Evolutionary conservation across 1,139 yeast species (phyloP).

Genomic region (Blastobotrys aristatus): DNA sequence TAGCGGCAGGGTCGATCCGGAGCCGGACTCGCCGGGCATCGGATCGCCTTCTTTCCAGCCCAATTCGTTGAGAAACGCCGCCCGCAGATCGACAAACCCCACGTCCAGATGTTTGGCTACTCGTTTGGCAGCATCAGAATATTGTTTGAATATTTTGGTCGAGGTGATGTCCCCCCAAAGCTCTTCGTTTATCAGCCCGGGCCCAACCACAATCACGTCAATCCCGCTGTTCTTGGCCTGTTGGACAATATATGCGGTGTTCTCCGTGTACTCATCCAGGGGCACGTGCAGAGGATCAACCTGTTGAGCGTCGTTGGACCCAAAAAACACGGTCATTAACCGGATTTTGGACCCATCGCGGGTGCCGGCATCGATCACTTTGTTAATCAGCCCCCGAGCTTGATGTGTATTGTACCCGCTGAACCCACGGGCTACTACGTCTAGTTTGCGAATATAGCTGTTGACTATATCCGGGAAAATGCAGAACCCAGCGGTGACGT

Average conservation of each 20-base stretch:
- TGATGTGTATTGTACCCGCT: constrained; percentile 54
- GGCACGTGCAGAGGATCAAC: constrained; percentile 44
- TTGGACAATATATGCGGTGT: constrained; percentile 41
- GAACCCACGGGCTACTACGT: constrained; percentile 53
- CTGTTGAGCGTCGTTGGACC: constrained; percentile 19
- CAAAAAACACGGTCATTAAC: constrained; percentile 21
- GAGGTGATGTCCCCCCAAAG: constrained; percentile 22
- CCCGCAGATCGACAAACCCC: constrained; percentile 53
- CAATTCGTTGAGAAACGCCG: constrained; percentile 35
- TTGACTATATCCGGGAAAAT: constrained; percentile 45
- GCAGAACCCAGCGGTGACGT: constrained; percentile 37
- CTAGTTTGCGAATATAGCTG: constrained; percentile 45
- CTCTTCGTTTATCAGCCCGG: background rate
- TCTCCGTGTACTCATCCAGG: constrained; percentile 42
- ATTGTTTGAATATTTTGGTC: constrained; percentile 37
- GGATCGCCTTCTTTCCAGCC: constrained; percentile 29
- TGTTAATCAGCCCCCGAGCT: constrained; percentile 18
- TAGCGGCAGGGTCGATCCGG: constrained; percentile 14
- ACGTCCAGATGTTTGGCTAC: constrained; percentile 45
- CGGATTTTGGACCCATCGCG: constrained; percentile 11
- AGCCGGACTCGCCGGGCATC: constrained; percentile 20
- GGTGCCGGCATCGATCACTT: constrained; percentile 15
- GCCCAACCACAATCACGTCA: constrained; percentile 50
- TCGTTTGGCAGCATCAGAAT: constrained; percentile 45
- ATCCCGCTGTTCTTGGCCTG: constrained; percentile 35